phyloP scores from a whole-genome alignment of 768 basidiomycete genomes.

The Termitomyces sp. region DNA sequence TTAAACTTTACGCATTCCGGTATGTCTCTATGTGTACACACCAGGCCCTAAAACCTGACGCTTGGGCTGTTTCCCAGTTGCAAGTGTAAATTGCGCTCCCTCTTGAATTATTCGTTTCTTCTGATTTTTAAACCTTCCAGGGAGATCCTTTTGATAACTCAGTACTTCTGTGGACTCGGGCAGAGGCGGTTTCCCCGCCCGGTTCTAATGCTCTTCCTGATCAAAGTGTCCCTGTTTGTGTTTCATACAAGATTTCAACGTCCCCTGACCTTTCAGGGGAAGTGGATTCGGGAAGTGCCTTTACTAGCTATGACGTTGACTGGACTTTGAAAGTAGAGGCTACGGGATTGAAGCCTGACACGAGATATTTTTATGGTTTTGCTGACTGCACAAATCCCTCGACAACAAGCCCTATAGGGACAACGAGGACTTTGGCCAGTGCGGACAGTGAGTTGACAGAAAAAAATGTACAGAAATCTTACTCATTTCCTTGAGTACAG shows the following conservation, averaged over 20 bases:
- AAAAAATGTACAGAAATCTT: background rate
- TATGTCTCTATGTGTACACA: background rate
- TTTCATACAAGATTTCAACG: conserved; percentile 40
- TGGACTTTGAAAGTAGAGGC: conserved; percentile 60
- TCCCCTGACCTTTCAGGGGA: conserved; percentile 27
- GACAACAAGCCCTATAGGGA: conserved; percentile 40
- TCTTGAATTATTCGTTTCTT: background rate
- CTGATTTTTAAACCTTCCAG: conserved; percentile 17
- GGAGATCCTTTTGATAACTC: background rate
- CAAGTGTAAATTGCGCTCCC: background rate
- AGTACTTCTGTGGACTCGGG: conserved; percentile 43
- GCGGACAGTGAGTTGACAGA: background rate
- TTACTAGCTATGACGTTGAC: conserved; percentile 54
- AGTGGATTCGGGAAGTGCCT: conserved; percentile 42
- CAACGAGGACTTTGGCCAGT: conserved; percentile 33
- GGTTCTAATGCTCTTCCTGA: conserved; percentile 1
- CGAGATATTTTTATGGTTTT: conserved; percentile 41
- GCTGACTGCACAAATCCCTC: conserved; percentile 43
- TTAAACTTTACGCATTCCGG: background rate
- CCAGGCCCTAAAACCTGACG: background rate
- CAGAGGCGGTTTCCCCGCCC: conserved; percentile 30
- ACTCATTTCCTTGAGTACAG: background rate
- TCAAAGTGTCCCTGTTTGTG: conserved; percentile 34
- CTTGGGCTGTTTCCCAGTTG: background rate
- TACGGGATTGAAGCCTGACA: conserved; percentile 41